phyloP scores from a whole-genome alignment of 225 moss, liverwort and hornwort genomes.

The Pleurozium schreberi region DNA sequence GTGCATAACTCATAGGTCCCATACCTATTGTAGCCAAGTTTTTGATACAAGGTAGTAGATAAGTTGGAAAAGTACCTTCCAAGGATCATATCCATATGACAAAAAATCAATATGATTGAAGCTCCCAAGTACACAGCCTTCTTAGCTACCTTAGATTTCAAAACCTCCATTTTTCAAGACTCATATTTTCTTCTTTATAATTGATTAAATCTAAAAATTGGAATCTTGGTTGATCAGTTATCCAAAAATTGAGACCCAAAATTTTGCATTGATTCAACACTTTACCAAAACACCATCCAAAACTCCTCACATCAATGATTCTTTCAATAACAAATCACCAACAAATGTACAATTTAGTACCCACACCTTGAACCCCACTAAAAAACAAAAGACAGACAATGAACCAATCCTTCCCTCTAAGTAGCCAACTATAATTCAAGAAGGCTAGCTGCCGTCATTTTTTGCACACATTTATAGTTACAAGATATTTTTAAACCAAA shows the following conservation, averaged over 20 bases:
- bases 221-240: neutral
- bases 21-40: neutral
- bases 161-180: neutral
- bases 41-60: neutral
- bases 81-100: neutral
- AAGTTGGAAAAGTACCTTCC: neutral
- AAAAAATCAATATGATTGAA: neutral
- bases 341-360: neutral
- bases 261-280: neutral
- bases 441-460: too few species aligned
- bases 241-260: neutral
- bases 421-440: too few species aligned
- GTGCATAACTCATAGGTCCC: rapidly evolving
- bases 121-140: neutral
- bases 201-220: neutral
- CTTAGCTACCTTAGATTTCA: neutral
- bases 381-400: too few species aligned
- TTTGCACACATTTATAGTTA: too few species aligned
- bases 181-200: neutral
- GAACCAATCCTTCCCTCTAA: too few species aligned
- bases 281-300: neutral
- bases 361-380: neutral
- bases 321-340: neutral
- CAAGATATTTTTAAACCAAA: too few species aligned
- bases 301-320: neutral